These are phyloP conservation scores for Artemisia argyi DNA, from an alignment of 129 eudicot species.

Conservation along the genomic window DNA sequence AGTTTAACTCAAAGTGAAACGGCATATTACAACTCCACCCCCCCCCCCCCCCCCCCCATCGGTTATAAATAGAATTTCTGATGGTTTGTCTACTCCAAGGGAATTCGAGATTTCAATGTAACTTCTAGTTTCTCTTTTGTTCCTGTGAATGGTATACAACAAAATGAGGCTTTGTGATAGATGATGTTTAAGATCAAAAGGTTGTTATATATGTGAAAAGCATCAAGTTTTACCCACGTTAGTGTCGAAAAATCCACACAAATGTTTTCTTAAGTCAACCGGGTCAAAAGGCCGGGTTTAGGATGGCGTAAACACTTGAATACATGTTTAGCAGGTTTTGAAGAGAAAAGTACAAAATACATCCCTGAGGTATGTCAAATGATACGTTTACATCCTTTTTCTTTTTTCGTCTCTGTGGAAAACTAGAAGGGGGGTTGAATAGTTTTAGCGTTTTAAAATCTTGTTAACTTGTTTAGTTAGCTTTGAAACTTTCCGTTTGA, in stretches of 20 bases:
- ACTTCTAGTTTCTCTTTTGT: constrained; percentile 74
- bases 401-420: too few relatives aligned
- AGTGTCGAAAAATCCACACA: constrained; percentile 78
- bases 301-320: too few relatives aligned
- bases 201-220: background rate
- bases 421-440: too few relatives aligned
- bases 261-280: constrained; percentile 69
- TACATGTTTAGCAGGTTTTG: too few relatives aligned
- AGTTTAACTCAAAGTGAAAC: constrained; percentile 13
- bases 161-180: background rate
- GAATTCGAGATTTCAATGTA: constrained; percentile 68
- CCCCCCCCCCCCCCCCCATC: too few relatives aligned
- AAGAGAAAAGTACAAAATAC: too few relatives aligned
- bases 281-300: too few relatives aligned
- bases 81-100: constrained; percentile 74
- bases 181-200: background rate
- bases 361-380: too few relatives aligned
- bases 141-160: constrained; percentile 31
- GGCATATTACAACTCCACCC: background rate
- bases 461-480: too few relatives aligned
- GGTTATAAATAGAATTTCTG: constrained; percentile 70
- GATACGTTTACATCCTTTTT: too few relatives aligned
- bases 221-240: constrained; percentile 57
- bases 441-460: too few relatives aligned
- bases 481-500: too few relatives aligned